Evolutionary conservation across 805 yeast species (phyloP), one percentile per base, ranked within the genome.

Genomic region (Candida taoyuanica): DNA sequence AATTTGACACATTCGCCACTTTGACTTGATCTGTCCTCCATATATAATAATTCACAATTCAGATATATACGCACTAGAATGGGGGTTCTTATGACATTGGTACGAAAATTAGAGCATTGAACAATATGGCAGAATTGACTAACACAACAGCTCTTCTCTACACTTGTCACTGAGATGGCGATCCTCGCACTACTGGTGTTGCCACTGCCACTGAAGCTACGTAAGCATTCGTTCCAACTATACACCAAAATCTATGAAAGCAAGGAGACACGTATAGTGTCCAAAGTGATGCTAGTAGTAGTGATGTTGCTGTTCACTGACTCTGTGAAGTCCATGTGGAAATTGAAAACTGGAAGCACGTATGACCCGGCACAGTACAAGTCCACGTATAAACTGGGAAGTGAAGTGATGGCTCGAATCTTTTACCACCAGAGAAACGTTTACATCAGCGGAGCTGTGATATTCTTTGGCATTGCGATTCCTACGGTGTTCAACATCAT

Each of bases 401-500:
- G 70, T 29, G 82, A 78, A 17, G 72, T 67, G 43, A 58, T 76
- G 46, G 84, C 82, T 5, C 63, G 74, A 33, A 73, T 78, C 43
- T 78, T 80, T 40, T 78, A 76, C 49, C 68, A 78, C 28, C 85
- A 78, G 56, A 66, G 85, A 53, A 78, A 78, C 47, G 63, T 76
- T 29, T 78, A 78, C 54, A 67, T 78, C 38, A 70, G 78, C 13
- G 85, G 85, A 7, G 81, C 80, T 7, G 78, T 77, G 5, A 57
- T 78, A 42, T 78, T 74, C 56, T 67, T 76, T 50, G 65, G 62
- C 40, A 46, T 78, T 33, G 74, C 80, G 8, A 76, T 77, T 40
- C 68, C 67, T 26, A 75, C 81, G 0, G 74, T 76, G 33, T 62
- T 72, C 46, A 67, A 70, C 27, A 68, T 78, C 37, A 65, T 78